phyloP scores from a whole-genome alignment of 2,329 filamentous ascomycete species.

The Torrubiellomyces zombiae region DNA sequence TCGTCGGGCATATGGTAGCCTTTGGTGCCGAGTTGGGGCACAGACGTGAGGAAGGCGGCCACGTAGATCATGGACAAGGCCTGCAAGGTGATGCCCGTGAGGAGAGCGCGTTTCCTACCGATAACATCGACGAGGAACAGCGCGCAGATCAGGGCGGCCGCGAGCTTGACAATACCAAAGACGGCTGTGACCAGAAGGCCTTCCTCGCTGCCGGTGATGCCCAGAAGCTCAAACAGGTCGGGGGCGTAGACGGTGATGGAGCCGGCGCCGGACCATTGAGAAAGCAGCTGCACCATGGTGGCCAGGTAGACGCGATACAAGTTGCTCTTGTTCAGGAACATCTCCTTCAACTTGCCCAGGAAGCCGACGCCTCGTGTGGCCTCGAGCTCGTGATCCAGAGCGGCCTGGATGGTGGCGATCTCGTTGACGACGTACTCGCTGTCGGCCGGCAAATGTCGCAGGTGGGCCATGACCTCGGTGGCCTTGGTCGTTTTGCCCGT shows the following conservation, averaged over 20 bases:
- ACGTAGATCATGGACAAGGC: constrained; percentile 45
- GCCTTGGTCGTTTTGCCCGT: constrained; percentile 42
- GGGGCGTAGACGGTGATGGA: constrained; percentile 64
- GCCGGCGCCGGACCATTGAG: constrained; percentile 58
- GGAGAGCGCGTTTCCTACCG: constrained; percentile 52
- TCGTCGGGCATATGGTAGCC: constrained; percentile 26
- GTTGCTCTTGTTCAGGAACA: constrained; percentile 51
- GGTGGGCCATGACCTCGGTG: constrained; percentile 31
- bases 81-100: constrained; percentile 43
- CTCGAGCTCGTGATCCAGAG: constrained; percentile 55
- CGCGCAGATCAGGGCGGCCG: constrained; percentile 50
- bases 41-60: constrained; percentile 42
- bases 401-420: constrained; percentile 44
- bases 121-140: constrained; percentile 68
- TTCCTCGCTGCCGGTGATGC: constrained; percentile 50
- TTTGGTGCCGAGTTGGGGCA: constrained; percentile 38
- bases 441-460: constrained; percentile 42
- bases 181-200: constrained; percentile 58
- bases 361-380: constrained; percentile 50
- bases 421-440: constrained; percentile 46
- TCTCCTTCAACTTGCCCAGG: constrained; percentile 49
- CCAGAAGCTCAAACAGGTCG: constrained; percentile 56
- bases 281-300: constrained; percentile 51
- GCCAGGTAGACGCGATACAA: constrained; percentile 57
- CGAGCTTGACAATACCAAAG: constrained; percentile 60